Evolutionary conservation across 345 rosid species (phyloP).

Genomic region (Bruguiera gymnorhiza): DNA sequence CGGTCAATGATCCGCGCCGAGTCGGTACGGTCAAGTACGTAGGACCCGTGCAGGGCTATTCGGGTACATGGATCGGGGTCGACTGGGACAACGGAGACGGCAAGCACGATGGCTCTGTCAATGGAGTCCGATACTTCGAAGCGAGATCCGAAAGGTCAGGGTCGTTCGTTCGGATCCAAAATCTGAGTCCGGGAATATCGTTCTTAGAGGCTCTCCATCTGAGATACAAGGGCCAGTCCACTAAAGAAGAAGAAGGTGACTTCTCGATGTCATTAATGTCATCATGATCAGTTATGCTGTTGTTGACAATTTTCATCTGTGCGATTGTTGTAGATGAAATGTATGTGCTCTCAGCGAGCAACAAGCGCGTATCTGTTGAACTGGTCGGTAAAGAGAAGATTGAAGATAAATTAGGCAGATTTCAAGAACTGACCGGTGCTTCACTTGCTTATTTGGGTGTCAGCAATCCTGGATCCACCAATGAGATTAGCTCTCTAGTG

Average conservation of each 20-base stretch:
- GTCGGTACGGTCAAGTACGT: conserved; percentile 69
- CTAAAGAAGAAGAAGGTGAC: conserved; percentile 75
- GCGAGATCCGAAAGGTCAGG: conserved; percentile 60
- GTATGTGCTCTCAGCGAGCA: conserved; percentile 84
- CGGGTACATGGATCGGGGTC: conserved; percentile 76
- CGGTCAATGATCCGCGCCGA: conserved; percentile 55
- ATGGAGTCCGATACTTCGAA: conserved; percentile 67
- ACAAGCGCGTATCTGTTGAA: conserved; percentile 67
- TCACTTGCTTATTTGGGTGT: conserved; percentile 76
- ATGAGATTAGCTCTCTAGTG: conserved; percentile 39
- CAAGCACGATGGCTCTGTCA: conserved; percentile 77
- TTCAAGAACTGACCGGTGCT: conserved; percentile 69
- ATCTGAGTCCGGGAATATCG: no score
- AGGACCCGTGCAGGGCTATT: conserved; percentile 63
- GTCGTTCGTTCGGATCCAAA: conserved; percentile 59
- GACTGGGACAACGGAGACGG: conserved; percentile 85
- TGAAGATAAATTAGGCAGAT: conserved; percentile 66
- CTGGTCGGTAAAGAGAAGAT: conserved; percentile 79
- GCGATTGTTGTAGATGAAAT: conserved; percentile 61
- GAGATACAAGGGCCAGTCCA: conserved; percentile 58
- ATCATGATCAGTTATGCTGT: not conserved
- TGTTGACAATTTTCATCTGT: not conserved
- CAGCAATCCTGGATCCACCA: conserved; percentile 55
- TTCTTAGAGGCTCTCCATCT: conserved; percentile 51
- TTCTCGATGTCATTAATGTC: not conserved